Evolutionary conservation across 768 basidiomycete genomes (phyloP), one percentile per base, ranked within the genome.

Genomic region (Suillus decipiens): DNA sequence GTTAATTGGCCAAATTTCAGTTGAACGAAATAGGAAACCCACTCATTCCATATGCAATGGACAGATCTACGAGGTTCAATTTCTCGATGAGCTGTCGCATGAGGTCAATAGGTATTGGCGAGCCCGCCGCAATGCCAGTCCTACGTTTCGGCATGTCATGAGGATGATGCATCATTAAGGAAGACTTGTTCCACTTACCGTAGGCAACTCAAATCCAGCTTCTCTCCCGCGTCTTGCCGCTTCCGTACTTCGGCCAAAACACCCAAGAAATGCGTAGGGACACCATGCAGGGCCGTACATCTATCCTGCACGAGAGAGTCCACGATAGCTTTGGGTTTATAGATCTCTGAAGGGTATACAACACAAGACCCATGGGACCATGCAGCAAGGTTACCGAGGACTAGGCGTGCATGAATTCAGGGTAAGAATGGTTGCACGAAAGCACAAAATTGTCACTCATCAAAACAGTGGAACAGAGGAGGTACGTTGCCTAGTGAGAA

Each of bases 1-100:
- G 14, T 62, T 14, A 60, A 41, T 41, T 33, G 10, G 19, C 31
- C 24, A 19, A 43, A 28, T 39, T 59, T 10, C 57, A 28, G 14
- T 9, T 2, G 3, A 22, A 28, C 34, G 19, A 51, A 61, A 39
- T 28, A 33, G 8, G 28, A 33, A 28, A 82, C 89, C 64, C 65
- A 94, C 92, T 93, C 92, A 94, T 94, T 62, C 92, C 92, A 73
- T 92, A 94, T 12, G 88, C 91, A 62, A 85, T 88, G 0, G 92
- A 92, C 45, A 94, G 74, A 48, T 92, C 89, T 6, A 70, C 79
- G 43, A 94, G 72, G 67, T 92, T 89, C 61, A 94, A 67, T 67
- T 86, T 85, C 24, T 78, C 72, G 24, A 91, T 90, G 36, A 94
- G 80, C 43, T 80, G 82, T 65, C 81, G 86, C 92, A 94, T 93